Percentiles rank a stretch among this genome's conserved stretches.
Conservation (phyloP, 306 rosid species). For the Carpinus viminea region DNA sequence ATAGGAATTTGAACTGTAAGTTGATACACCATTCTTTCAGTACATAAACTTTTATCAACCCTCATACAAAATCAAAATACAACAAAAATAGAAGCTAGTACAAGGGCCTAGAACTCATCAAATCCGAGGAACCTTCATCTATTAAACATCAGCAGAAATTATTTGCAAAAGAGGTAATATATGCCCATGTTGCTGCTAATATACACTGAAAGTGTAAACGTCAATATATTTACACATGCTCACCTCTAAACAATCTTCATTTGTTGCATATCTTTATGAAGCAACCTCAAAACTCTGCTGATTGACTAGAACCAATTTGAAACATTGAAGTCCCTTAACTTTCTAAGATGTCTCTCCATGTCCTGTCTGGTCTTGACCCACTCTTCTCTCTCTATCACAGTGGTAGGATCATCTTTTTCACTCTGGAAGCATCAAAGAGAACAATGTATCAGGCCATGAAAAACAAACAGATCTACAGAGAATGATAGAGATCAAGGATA, state of each 20-base stretch:
- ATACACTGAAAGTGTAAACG: neutral
- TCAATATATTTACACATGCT: conserved; percentile 7
- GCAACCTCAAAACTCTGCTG: neutral
- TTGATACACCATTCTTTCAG: neutral
- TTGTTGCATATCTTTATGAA: conserved; percentile 2
- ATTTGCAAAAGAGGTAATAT: neutral
- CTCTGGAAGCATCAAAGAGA: conserved; percentile 50
- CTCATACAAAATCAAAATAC: conserved; percentile 27
- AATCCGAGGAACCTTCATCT: neutral
- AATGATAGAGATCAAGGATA: conserved; percentile 29
- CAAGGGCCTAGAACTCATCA: neutral
- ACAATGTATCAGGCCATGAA: conserved; percentile 22
- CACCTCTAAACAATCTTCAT: conserved; percentile 4
- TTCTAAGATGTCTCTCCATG: conserved; percentile 95
- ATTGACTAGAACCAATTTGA: conserved; percentile 80
- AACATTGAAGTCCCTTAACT: conserved; percentile 79
- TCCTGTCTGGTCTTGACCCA: conserved; percentile 75
- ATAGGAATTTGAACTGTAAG: no score
- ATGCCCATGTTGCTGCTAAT: neutral
- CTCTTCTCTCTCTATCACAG: conserved; percentile 85
- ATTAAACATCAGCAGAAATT: conserved; percentile 7
- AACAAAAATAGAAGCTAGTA: conserved; percentile 4
- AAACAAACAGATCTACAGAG: conserved; percentile 16
- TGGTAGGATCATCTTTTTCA: conserved; percentile 79
- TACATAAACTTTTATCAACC: conserved; percentile 15